Evolutionary conservation across 2,329 filamentous ascomycete genomes (phyloP).

Genomic region (Chrysosporium queenslandicum): DNA sequence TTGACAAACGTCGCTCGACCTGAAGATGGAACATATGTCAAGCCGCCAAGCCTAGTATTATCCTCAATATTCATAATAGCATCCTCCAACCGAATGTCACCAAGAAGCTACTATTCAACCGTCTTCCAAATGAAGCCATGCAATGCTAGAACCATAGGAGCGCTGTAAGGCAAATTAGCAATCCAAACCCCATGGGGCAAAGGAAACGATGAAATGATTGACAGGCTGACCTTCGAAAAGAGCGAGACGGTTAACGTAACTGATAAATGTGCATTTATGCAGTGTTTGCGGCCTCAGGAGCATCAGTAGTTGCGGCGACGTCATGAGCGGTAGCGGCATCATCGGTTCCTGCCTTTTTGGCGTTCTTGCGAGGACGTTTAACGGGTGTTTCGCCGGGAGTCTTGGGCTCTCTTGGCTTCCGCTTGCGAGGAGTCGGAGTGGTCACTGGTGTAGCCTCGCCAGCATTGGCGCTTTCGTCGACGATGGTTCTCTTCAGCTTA

Average conservation of each 20-base stretch:
- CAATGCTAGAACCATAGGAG: not conserved
- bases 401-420: slow-evolving; percentile 12
- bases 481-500: slow-evolving; percentile 12
- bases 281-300: not conserved
- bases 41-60: not conserved
- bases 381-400: slow-evolving; percentile 12
- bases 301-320: not conserved
- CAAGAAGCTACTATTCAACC: not conserved
- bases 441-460: not conserved
- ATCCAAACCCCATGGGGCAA: not conserved
- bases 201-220: not conserved
- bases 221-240: not conserved
- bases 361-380: slow-evolving; percentile 13
- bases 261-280: not conserved
- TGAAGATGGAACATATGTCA: not conserved
- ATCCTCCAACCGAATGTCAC: not conserved
- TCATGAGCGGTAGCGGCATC: not conserved
- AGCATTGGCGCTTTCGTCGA: not conserved
- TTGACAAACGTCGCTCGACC: not conserved
- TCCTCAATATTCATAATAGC: not conserved
- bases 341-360: not conserved
- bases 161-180: not conserved
- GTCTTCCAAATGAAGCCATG: not conserved
- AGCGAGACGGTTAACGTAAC: not conserved
- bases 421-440: slow-evolving; percentile 9